Evolutionary conservation across 768 basidiomycete species (phyloP).

Genomic region (Pholiota microspora): DNA sequence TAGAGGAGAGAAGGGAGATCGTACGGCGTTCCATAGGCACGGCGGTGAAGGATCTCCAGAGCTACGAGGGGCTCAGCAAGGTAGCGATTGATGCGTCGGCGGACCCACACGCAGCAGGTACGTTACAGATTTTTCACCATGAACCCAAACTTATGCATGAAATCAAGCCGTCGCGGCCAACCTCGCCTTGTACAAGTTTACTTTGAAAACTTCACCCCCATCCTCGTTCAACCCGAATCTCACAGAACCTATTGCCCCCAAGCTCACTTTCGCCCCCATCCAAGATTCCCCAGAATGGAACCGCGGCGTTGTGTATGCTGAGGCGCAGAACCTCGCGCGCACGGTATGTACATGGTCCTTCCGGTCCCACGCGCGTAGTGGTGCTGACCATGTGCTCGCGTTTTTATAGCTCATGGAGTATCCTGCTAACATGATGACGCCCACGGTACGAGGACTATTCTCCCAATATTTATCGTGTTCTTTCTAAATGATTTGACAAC

Average conservation of each 20-base stretch:
- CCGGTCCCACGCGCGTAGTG: background rate
- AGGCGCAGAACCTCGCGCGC: slow-evolving; percentile 78
- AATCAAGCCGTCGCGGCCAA: slow-evolving; percentile 71
- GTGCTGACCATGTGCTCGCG: background rate
- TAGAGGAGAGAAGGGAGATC: slow-evolving; percentile 54
- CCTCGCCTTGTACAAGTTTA: slow-evolving; percentile 73
- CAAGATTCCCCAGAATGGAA: slow-evolving; percentile 63
- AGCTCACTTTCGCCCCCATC: slow-evolving; percentile 46
- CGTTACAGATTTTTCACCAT: slow-evolving; percentile 15
- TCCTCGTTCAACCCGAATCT: slow-evolving; percentile 65
- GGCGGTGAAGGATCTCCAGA: slow-evolving; percentile 68
- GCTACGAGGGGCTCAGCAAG: slow-evolving; percentile 58
- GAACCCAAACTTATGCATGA: background rate
- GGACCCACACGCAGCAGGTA: slow-evolving; percentile 81
- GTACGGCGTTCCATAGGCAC: slow-evolving; percentile 71
- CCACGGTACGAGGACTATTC: slow-evolving; percentile 49
- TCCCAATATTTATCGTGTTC: background rate
- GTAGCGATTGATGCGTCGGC: slow-evolving; percentile 60
- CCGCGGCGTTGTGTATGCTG: slow-evolving; percentile 67
- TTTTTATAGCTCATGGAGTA: slow-evolving; percentile 69
- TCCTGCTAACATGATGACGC: slow-evolving; percentile 85
- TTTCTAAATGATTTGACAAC: background rate
- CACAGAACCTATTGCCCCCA: slow-evolving; percentile 47
- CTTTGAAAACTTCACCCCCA: slow-evolving; percentile 71
- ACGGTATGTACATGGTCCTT: slow-evolving; percentile 44